Evolutionary conservation across 495 filamentous ascomycete species (phyloP).

Genomic region (Lichenothelia convexa): DNA sequence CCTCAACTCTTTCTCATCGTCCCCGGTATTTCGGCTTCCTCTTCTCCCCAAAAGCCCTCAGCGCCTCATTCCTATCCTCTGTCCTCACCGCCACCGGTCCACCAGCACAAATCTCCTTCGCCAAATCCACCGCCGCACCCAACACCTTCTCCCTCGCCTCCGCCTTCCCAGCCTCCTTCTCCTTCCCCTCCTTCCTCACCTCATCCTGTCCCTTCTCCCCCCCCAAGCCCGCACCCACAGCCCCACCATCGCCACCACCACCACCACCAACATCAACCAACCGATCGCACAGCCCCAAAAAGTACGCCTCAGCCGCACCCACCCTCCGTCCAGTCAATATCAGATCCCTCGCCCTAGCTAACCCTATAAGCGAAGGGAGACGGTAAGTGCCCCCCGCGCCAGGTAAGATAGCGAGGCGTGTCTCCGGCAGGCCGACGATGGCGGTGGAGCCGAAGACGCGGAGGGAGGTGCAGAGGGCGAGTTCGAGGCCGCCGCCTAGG

Average conservation of each 20-base stretch:
- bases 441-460: constrained; percentile 62
- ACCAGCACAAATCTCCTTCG: constrained; percentile 67
- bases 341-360: constrained; percentile 57
- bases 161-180: constrained; percentile 53
- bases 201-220: constrained; percentile 30
- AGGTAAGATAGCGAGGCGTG: constrained; percentile 77
- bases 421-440: constrained; percentile 71
- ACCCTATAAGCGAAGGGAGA: constrained; percentile 58
- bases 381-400: constrained; percentile 87
- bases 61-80: constrained; percentile 70
- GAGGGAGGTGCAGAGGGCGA: constrained; percentile 71
- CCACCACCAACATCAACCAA: constrained; percentile 53
- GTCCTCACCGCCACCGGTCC: constrained; percentile 69
- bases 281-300: constrained; percentile 66
- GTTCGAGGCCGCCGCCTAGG: constrained; percentile 81
- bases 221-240: too few relatives aligned
- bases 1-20: too few relatives aligned
- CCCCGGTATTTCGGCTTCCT: constrained; percentile 72
- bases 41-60: constrained; percentile 79
- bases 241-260: constrained; percentile 18
- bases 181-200: constrained; percentile 54
- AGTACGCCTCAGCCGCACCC: constrained; percentile 59
- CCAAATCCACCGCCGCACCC: constrained; percentile 62
- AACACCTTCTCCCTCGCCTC: constrained; percentile 57
- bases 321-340: constrained; percentile 74